Percentiles rank a stretch among this genome's conserved stretches.
phyloP scores from a whole-genome alignment of 1,284 basidiomycete species.

The Moesziomyces sp. region DNA sequence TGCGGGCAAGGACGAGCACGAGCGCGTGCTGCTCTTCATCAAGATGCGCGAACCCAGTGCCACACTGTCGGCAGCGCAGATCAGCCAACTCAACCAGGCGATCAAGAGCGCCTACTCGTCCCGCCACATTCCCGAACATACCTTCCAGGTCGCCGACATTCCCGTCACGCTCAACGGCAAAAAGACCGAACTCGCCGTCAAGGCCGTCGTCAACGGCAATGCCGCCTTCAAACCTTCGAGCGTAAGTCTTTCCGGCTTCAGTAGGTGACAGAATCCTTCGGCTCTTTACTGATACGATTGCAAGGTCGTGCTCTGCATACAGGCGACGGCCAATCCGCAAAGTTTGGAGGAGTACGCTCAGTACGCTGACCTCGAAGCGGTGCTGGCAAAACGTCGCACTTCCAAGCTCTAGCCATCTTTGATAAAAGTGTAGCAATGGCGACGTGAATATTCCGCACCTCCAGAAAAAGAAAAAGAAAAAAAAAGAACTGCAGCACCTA shows the following conservation, averaged over 20 bases:
- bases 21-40: slow-evolving; percentile 66
- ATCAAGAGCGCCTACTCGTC: slow-evolving; percentile 55
- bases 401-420: slow-evolving; percentile 17
- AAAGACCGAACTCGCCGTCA: slow-evolving; percentile 60
- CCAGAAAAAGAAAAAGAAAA: too few relatives aligned
- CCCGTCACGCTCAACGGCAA: slow-evolving; percentile 56
- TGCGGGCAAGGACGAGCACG: slow-evolving; percentile 53
- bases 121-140: slow-evolving; percentile 62
- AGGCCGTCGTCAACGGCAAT: slow-evolving; percentile 54
- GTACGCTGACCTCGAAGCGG: slow-evolving; percentile 46
- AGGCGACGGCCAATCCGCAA: slow-evolving; percentile 48
- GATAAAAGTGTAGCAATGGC: too few relatives aligned
- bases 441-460: too few relatives aligned
- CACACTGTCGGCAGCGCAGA: slow-evolving; percentile 27
- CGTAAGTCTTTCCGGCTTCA: slow-evolving; percentile 16
- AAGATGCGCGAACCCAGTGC: slow-evolving; percentile 49
- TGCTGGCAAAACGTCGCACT: slow-evolving; percentile 11
- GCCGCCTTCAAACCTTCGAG: slow-evolving; percentile 39
- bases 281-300: background rate
- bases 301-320: background rate
- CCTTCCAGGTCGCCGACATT: slow-evolving; percentile 57
- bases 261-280: too few relatives aligned
- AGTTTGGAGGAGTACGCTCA: slow-evolving; percentile 42
- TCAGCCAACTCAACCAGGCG: slow-evolving; percentile 48
- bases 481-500: slow-evolving; percentile 76